A percentile compares a stretch with the other conserved stretches of the same genome.
Conservation (phyloP, 2,329 filamentous ascomycete genomes). For the Talaromyces sp. region DNA sequence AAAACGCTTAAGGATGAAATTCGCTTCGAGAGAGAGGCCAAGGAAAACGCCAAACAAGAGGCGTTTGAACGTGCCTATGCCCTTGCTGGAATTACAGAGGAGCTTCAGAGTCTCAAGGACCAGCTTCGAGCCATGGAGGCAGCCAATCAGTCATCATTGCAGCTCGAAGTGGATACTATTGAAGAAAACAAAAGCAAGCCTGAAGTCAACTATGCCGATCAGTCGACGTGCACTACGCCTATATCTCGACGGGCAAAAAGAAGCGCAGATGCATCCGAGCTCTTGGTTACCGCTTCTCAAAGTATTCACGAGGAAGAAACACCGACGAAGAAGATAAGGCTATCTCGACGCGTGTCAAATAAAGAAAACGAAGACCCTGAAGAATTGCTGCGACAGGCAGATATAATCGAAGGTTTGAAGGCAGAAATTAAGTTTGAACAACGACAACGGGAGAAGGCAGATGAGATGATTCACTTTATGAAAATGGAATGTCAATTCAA, state of each 20-base stretch:
- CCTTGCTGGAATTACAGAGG: conserved; percentile 39
- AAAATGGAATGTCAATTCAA: conserved; percentile 46
- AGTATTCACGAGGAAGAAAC: conserved; percentile 18
- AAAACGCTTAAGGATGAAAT: conserved; percentile 49
- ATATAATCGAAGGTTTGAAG: conserved; percentile 39
- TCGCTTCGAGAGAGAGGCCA: conserved; percentile 42
- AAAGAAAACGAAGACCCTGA: conserved; percentile 21
- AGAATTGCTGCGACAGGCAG: conserved; percentile 28
- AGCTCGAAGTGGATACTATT: conserved; percentile 28
- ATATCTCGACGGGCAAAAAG: conserved; percentile 30
- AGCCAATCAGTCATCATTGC: conserved; percentile 27
- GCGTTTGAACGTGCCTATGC: conserved; percentile 43
- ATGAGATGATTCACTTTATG: conserved; percentile 51
- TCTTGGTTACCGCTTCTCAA: conserved; percentile 13
- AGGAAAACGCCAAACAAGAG: conserved; percentile 41
- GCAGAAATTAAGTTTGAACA: conserved; percentile 48
- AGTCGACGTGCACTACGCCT: conserved; percentile 23
- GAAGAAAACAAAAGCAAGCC: conserved; percentile 10
- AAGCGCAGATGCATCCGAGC: conserved; percentile 22
- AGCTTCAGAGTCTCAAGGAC: conserved; percentile 38
- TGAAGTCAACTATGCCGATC: conserved; percentile 23
- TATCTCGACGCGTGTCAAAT: conserved; percentile 24
- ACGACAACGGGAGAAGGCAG: conserved; percentile 45
- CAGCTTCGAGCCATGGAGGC: conserved; percentile 34
- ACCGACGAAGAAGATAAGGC: conserved; percentile 26